Evolutionary conservation across 345 rosid genomes (phyloP).

Genomic region (Rubroshorea leprosula): DNA sequence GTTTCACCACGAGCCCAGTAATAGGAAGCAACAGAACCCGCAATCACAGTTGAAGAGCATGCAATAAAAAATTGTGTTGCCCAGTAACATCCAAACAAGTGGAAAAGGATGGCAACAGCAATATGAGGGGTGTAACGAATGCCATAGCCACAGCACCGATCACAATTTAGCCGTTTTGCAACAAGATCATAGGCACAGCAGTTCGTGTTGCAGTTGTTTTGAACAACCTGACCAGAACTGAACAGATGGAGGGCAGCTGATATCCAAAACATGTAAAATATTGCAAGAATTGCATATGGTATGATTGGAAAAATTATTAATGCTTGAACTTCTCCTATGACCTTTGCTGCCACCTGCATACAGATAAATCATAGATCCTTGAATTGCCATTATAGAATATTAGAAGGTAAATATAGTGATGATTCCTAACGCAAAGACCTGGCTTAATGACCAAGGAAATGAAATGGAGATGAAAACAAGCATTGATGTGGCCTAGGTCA

Average conservation of each 20-base stretch:
- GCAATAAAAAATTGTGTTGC: slow-evolving; percentile 89
- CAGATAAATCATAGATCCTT: slow-evolving; percentile 14
- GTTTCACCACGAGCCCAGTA: slow-evolving; percentile 93
- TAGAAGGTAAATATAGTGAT: background rate
- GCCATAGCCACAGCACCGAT: slow-evolving; percentile 84
- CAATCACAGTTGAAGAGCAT: slow-evolving; percentile 78
- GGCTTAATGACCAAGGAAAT: background rate
- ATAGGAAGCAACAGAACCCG: slow-evolving; percentile 93
- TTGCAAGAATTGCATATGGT: slow-evolving; percentile 66
- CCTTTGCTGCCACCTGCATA: slow-evolving; percentile 95
- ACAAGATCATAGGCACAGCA: slow-evolving; percentile 89
- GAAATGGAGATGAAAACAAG: background rate
- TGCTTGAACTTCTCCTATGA: slow-evolving; percentile 94
- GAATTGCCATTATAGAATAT: slow-evolving; percentile 7
- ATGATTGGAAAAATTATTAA: slow-evolving; percentile 81
- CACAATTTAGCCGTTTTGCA: slow-evolving; percentile 75
- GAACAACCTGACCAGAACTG: slow-evolving; percentile 84
- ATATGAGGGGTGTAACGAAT: slow-evolving; percentile 92
- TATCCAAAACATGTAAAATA: slow-evolving; percentile 95
- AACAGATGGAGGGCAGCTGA: slow-evolving; percentile 85
- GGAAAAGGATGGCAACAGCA: slow-evolving; percentile 79
- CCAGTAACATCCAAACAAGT: slow-evolving; percentile 94
- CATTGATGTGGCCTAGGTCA: background rate
- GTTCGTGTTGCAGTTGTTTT: slow-evolving; percentile 71
- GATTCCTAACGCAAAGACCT: background rate